Evolutionary conservation across 2,329 filamentous ascomycete genomes (phyloP).

Genomic region (Phaeoacremonium minimum): DNA sequence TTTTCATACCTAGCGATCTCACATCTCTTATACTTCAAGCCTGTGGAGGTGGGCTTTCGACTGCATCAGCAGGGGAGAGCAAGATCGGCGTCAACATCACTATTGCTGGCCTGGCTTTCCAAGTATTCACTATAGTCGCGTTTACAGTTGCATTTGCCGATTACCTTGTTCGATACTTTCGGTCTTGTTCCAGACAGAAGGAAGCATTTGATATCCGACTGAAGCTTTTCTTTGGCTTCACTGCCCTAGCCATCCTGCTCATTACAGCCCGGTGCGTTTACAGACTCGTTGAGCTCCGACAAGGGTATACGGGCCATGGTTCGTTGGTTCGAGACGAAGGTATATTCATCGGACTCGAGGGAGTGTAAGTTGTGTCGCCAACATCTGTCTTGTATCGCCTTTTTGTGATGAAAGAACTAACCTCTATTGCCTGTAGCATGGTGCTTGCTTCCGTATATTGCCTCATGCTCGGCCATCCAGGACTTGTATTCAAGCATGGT

Average conservation of each 20-base stretch:
- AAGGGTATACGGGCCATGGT: slow-evolving; percentile 52
- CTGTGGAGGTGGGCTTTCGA: slow-evolving; percentile 40
- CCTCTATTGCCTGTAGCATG: slow-evolving; percentile 1
- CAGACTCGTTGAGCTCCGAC: slow-evolving; percentile 52
- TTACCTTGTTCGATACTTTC: slow-evolving; percentile 29
- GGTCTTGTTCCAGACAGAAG: slow-evolving; percentile 12
- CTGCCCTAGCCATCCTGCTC: slow-evolving; percentile 45
- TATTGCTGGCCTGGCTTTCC: slow-evolving; percentile 46
- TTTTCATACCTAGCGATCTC: slow-evolving; percentile 44
- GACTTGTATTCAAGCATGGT: slow-evolving; percentile 1
- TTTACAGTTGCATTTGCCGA: slow-evolving; percentile 37
- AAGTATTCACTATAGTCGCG: slow-evolving; percentile 41
- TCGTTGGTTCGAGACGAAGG: slow-evolving; percentile 40
- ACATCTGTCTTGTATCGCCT: background rate
- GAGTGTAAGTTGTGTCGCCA: slow-evolving; percentile 16
- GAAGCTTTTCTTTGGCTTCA: slow-evolving; percentile 45
- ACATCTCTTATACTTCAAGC: slow-evolving; percentile 48
- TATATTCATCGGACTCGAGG: slow-evolving; percentile 45
- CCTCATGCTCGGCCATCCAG: slow-evolving; percentile 12
- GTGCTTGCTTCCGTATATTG: slow-evolving; percentile 8
- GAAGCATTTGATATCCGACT: slow-evolving; percentile 21
- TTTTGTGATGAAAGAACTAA: background rate
- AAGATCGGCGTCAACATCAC: slow-evolving; percentile 41
- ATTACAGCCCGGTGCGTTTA: slow-evolving; percentile 56
- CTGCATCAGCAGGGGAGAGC: slow-evolving; percentile 27